Conservation (phyloP, 257 asterid genomes). For the Gynochthodes officinalis region DNA sequence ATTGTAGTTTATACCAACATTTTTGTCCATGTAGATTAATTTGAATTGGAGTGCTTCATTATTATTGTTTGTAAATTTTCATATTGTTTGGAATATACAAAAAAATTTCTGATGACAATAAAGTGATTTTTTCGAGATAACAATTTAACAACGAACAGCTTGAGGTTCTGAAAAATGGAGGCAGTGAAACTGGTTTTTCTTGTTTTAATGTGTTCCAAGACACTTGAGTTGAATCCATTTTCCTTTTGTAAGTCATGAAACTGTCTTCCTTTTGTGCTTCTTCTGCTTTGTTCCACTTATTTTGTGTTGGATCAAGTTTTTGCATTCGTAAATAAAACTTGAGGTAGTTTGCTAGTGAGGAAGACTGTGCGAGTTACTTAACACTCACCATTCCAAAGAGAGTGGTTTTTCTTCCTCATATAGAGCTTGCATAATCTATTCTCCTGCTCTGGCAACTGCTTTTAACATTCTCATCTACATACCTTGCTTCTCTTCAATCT, state of each 20-base stretch:
- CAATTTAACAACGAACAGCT: neutral
- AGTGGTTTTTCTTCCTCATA: neutral
- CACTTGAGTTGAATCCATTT: neutral
- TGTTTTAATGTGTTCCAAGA: slow-evolving; percentile 1
- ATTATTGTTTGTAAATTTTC: too few species aligned
- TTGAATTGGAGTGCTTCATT: neutral
- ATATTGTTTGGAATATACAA: neutral
- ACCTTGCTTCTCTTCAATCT: neutral
- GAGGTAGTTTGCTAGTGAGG: neutral
- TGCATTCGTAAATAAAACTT: neutral
- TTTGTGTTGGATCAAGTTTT: neutral
- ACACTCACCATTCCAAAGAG: neutral
- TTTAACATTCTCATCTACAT: too few species aligned
- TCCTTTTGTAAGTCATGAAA: neutral
- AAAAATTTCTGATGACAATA: neutral
- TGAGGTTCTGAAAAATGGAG: neutral
- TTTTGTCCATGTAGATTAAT: neutral
- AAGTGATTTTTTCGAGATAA: neutral
- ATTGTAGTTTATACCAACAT: neutral
- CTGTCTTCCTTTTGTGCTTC: neutral
- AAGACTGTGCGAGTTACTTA: neutral
- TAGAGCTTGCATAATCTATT: neutral
- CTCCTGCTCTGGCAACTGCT: too few species aligned
- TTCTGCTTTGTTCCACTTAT: neutral
- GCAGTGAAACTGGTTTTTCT: neutral